Evolutionary conservation across 805 yeast genomes (phyloP), one percentile per base, ranked within the genome.

Genomic region (Priceomyces haplophilus): DNA sequence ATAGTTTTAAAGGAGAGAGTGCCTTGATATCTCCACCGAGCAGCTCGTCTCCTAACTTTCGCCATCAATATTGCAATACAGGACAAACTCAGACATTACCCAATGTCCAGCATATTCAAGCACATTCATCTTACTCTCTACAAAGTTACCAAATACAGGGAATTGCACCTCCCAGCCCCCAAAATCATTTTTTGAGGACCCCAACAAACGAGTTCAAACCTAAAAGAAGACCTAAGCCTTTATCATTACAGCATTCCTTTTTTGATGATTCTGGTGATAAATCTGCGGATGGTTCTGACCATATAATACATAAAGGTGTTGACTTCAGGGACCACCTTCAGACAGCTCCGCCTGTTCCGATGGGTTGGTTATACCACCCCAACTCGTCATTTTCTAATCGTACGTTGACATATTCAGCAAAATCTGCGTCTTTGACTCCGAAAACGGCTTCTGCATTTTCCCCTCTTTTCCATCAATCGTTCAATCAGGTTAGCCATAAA

Each of bases 401-500:
- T 17, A 12, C 36, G 15, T 19, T 40, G 16, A 21, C 44, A 19
- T 38, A 41, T 24, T 33, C 40, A 2, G 58, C 59, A 3, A 50
- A 46, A 42, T 51, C 61, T 4, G 54, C 60, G 2, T 49, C 58
- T 20, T 50, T 59, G 11, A 54, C 63, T 3, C 65, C 69, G 20
- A 57, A 58, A 41, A 49, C 63, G 49, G 65, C 61, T 21, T 57
- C 65, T 40, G 73, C 75, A 11, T 55, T 70, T 27, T 59, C 65
- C 19, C 75, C 75, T 15, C 56, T 70, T 27, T 69, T 65, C 50
- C 72, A 65, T 47, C 71, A 65, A 46, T 51, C 63, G 20, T 65
- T 65, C 45, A 56, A 53, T 51, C 64, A 61, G 7, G 4, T 31
- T 3, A 34, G 16, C 19, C 24, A 30, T 20, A 23, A 36, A 7